Evolutionary conservation across 345 rosid species (phyloP).

Genomic region (Eucalyptus polybractea): DNA sequence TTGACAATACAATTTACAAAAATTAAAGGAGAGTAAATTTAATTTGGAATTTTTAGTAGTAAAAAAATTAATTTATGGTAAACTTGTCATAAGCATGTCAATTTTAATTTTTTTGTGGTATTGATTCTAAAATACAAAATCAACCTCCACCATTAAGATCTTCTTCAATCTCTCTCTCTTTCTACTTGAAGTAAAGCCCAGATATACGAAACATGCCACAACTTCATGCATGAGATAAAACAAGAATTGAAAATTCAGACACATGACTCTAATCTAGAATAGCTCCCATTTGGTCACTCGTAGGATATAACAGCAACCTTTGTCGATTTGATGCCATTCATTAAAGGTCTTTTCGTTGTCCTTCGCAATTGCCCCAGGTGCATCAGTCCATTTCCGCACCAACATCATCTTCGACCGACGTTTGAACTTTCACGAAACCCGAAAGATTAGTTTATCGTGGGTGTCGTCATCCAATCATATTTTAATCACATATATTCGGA

Average conservation of each 20-base stretch:
- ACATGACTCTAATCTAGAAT: background rate
- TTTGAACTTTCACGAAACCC: background rate
- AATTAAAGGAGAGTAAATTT: no score
- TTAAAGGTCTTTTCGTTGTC: background rate
- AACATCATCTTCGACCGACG: background rate
- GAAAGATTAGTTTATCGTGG: background rate
- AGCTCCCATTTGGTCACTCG: background rate
- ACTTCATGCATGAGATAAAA: background rate
- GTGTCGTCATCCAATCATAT: background rate
- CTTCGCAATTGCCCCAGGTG: background rate
- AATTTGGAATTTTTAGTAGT: no score
- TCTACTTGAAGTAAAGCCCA: background rate
- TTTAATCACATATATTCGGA: background rate
- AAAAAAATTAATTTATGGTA: accelerated
- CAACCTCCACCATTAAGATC: background rate
- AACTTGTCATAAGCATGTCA: accelerated
- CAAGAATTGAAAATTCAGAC: background rate
- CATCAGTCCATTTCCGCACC: background rate
- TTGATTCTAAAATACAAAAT: background rate
- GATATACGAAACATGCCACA: background rate
- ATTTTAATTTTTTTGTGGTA: no score
- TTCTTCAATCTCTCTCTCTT: background rate
- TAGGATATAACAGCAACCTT: background rate
- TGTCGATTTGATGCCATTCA: background rate
- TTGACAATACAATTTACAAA: no score